Percentiles rank a stretch among this genome's conserved stretches.
phyloP scores from a whole-genome alignment of 1,284 basidiomycete genomes.

The Ganoderma leucocontextum region DNA sequence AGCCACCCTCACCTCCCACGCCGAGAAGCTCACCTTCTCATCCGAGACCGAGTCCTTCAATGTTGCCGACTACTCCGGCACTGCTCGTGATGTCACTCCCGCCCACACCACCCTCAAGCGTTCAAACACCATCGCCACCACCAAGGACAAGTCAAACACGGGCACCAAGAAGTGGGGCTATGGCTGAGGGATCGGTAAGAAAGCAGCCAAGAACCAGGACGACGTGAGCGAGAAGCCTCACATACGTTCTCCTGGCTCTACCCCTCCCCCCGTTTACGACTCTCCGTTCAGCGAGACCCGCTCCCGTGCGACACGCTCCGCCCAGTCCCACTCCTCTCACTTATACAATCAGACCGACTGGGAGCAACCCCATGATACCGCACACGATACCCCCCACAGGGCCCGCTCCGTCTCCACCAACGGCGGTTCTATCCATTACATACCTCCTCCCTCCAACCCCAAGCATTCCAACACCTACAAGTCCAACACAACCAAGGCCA shows the following conservation, averaged over 20 bases:
- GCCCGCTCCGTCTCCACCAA: slow-evolving; percentile 26
- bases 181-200: slow-evolving; percentile 73
- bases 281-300: slow-evolving; percentile 36
- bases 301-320: slow-evolving; percentile 43
- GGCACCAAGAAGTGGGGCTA: slow-evolving; percentile 59
- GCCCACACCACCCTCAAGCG: slow-evolving; percentile 33
- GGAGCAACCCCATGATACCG: not conserved
- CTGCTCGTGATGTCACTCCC: slow-evolving; percentile 41
- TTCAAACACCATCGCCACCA: slow-evolving; percentile 36
- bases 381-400: slow-evolving; percentile 33
- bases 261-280: slow-evolving; percentile 48
- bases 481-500: slow-evolving; percentile 36
- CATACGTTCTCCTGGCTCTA: slow-evolving; percentile 32
- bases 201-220: slow-evolving; percentile 56
- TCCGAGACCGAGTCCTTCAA: slow-evolving; percentile 47
- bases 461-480: slow-evolving; percentile 41
- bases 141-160: slow-evolving; percentile 24
- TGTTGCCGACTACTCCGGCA: slow-evolving; percentile 36
- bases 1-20: slow-evolving; percentile 46
- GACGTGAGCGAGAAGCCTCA: slow-evolving; percentile 45
- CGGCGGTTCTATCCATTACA: slow-evolving; percentile 24
- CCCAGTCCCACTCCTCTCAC: slow-evolving; percentile 42
- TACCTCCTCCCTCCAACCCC: slow-evolving; percentile 26
- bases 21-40: slow-evolving; percentile 48
- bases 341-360: slow-evolving; percentile 10